Conservation (phyloP, 2,329 filamentous ascomycete genomes). For the Monilinia fructigena region DNA sequence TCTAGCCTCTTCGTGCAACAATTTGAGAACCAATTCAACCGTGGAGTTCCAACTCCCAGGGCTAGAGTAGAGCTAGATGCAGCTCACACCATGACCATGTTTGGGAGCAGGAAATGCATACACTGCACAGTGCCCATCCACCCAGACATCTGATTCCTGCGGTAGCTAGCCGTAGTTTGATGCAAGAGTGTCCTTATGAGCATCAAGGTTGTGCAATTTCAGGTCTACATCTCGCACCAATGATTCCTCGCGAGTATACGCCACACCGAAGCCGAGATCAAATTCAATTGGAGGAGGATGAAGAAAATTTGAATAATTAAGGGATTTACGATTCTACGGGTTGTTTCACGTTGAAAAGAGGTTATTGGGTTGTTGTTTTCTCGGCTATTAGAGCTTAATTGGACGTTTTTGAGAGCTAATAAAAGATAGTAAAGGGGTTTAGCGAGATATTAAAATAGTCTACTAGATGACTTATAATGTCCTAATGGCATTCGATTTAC, state of each 20-base stretch:
- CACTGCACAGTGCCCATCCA: not conserved
- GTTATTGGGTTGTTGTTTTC: not conserved
- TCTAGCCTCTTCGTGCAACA: not conserved
- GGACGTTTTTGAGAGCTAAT: not conserved
- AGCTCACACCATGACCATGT: conserved; percentile 2
- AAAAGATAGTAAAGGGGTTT: too few relatives aligned
- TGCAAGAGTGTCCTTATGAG: not conserved
- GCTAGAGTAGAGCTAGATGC: not conserved
- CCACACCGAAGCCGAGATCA: not conserved
- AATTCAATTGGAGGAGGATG: not conserved
- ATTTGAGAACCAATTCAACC: too few relatives aligned
- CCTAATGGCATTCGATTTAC: not conserved
- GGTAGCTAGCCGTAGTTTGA: not conserved
- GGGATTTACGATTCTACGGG: not conserved
- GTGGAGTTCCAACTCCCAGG: not conserved
- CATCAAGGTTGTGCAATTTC: not conserved
- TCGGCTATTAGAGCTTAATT: not conserved
- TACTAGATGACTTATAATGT: not conserved
- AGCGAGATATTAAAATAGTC: not conserved
- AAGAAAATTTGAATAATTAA: not conserved
- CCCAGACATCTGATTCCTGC: accelerated
- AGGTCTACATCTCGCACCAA: not conserved
- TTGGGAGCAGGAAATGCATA: not conserved
- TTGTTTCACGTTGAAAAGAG: not conserved
- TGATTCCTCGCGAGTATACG: not conserved